These are phyloP conservation scores for Nemania bipapillata DNA, from an alignment of 2,329 filamentous ascomycete species.

Conservation along the genomic window DNA sequence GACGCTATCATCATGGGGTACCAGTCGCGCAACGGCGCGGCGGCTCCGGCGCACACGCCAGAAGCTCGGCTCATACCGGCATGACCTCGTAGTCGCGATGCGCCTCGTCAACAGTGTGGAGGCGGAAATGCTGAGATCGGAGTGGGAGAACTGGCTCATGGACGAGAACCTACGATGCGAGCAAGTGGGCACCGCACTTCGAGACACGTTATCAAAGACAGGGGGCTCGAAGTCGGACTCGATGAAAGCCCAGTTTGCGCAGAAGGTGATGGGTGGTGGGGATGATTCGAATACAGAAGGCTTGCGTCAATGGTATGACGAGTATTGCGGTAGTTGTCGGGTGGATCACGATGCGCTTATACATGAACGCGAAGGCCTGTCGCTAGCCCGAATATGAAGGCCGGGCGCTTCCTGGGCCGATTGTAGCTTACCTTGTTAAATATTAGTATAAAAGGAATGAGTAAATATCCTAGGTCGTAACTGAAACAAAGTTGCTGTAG, in stretches of 20 bases:
- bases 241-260: conserved; percentile 42
- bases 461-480: background rate
- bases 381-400: conserved; percentile 35
- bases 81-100: conserved; percentile 90
- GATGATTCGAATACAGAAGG: conserved; percentile 41
- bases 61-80: conserved; percentile 82
- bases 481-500: background rate
- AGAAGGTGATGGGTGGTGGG: conserved; percentile 48
- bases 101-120: conserved; percentile 90
- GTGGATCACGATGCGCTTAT: conserved; percentile 55
- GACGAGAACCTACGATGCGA: conserved; percentile 82
- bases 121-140: conserved; percentile 82
- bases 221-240: conserved; percentile 7
- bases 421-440: background rate
- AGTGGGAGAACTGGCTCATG: conserved; percentile 92
- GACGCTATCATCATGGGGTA: conserved; percentile 57
- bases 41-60: conserved; percentile 83
- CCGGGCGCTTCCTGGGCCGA: background rate
- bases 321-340: conserved; percentile 68
- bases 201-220: conserved; percentile 34
- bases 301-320: conserved; percentile 62
- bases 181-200: conserved; percentile 63
- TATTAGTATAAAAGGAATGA: background rate
- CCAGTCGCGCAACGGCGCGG: conserved; percentile 66
- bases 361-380: conserved; percentile 42